These are phyloP conservation scores for Aspergillus leporis DNA, from an alignment of 495 filamentous ascomycete species.

Conservation along the genomic window DNA sequence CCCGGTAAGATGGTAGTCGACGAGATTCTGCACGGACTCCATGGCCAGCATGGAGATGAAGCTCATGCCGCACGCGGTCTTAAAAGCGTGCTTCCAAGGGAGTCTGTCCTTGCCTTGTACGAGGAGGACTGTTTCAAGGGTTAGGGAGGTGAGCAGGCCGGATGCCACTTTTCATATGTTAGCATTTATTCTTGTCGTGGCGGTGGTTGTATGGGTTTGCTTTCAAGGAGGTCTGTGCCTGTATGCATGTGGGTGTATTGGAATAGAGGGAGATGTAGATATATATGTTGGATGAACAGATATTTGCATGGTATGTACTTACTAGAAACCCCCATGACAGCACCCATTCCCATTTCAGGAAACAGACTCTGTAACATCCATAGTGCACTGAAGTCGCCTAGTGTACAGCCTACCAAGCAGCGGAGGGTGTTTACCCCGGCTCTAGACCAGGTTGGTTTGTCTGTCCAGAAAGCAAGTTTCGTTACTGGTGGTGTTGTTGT, in stretches of 20 bases:
- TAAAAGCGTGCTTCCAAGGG: constrained; percentile 35
- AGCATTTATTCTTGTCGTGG: not conserved
- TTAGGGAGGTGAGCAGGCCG: constrained; percentile 30
- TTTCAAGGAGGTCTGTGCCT: too few species aligned
- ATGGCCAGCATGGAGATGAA: constrained; percentile 45
- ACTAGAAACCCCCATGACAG: constrained; percentile 36
- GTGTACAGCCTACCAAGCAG: constrained; percentile 43
- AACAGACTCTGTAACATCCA: constrained; percentile 39
- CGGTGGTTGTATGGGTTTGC: too few species aligned
- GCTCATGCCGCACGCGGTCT: constrained; percentile 50
- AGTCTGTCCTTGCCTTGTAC: constrained; percentile 40
- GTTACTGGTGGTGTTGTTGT: constrained; percentile 1
- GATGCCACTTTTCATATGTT: constrained; percentile 35
- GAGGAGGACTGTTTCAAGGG: constrained; percentile 36
- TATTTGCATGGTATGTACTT: constrained; percentile 1
- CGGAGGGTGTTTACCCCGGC: constrained; percentile 47
- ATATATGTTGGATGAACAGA: too few species aligned
- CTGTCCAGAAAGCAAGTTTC: constrained; percentile 33
- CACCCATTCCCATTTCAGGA: constrained; percentile 37
- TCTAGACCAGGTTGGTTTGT: constrained; percentile 34
- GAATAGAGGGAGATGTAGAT: not conserved
- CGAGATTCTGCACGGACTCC: constrained; percentile 45
- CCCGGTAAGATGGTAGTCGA: constrained; percentile 49
- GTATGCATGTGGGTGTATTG: too few species aligned
- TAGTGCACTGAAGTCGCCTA: constrained; percentile 44